Evolutionary conservation across 176 grass and related monocot species (phyloP).

Genomic region (Musa troglodytarum): DNA sequence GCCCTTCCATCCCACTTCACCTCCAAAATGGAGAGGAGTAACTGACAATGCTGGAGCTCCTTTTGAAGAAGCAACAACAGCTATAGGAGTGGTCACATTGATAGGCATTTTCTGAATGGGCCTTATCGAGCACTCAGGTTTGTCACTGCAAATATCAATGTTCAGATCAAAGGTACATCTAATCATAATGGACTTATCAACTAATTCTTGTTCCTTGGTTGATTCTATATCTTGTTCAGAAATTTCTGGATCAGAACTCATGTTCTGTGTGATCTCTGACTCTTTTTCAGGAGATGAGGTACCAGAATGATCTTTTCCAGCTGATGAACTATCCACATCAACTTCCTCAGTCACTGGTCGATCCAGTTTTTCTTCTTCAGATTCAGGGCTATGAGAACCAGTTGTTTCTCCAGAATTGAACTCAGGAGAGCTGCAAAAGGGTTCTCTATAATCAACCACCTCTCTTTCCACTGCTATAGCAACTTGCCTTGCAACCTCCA

Average conservation of each 20-base stretch:
- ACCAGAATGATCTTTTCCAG: conserved; percentile 29
- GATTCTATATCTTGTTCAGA: conserved; percentile 16
- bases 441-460: conserved; percentile 70
- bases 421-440: conserved; percentile 57
- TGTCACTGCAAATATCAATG: conserved; percentile 32
- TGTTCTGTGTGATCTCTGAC: conserved; percentile 58
- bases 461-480: conserved; percentile 63
- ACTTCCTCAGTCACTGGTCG: conserved; percentile 19
- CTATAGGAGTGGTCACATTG: conserved; percentile 48
- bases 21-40: conserved; percentile 34
- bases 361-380: conserved; percentile 27
- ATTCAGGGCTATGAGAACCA: conserved; percentile 29
- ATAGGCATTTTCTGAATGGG: conserved; percentile 26
- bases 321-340: conserved; percentile 32
- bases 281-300: conserved; percentile 50
- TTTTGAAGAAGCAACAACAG: conserved; percentile 57
- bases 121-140: conserved; percentile 24
- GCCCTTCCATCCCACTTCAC: conserved; percentile 18
- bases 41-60: conserved; percentile 35
- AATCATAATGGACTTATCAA: conserved; percentile 9
- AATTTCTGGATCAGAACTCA: conserved; percentile 32
- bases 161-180: conserved; percentile 51
- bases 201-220: neutral
- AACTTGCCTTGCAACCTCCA: conserved; percentile 55
- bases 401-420: conserved; percentile 31